Evolutionary conservation across 2,329 filamentous ascomycete genomes (phyloP).

Genomic region (Penicillium polonicum): DNA sequence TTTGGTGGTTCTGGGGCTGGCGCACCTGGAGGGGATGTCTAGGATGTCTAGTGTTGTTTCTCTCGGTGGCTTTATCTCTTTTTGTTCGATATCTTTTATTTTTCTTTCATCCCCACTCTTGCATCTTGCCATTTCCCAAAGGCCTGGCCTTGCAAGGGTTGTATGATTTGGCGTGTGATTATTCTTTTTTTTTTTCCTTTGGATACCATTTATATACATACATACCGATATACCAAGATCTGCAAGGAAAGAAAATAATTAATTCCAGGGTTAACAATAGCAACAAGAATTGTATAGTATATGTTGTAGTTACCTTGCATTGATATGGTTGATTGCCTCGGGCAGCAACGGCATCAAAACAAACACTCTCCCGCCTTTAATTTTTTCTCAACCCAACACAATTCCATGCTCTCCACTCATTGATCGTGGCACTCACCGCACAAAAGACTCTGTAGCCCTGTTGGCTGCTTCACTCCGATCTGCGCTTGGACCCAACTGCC

Average conservation of each 20-base stretch:
- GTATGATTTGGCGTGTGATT: slow-evolving; percentile 1
- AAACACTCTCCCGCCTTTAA: slow-evolving; percentile 22
- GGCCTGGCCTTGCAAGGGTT: slow-evolving; percentile 5
- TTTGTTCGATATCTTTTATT: background rate
- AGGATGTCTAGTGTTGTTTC: background rate
- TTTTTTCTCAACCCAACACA: slow-evolving; percentile 13
- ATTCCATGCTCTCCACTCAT: slow-evolving; percentile 5
- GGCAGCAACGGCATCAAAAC: slow-evolving; percentile 28
- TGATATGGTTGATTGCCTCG: slow-evolving; percentile 18
- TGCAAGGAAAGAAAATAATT: slow-evolving; percentile 3
- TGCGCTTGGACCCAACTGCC: slow-evolving; percentile 28
- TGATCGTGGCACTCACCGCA: slow-evolving; percentile 12
- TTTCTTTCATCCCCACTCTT: slow-evolving; percentile 3
- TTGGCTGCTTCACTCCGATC: slow-evolving; percentile 13
- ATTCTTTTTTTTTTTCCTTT: background rate
- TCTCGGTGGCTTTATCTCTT: background rate
- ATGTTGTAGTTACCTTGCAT: slow-evolving; percentile 3
- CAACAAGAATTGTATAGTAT: background rate
- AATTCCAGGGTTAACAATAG: background rate
- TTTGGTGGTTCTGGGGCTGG: slow-evolving; percentile 48
- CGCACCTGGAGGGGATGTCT: slow-evolving; percentile 24
- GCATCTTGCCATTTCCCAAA: background rate
- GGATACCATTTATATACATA: slow-evolving; percentile 18
- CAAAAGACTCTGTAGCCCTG: background rate
- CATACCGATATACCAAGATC: slow-evolving; percentile 4